These are phyloP conservation scores for Entrophospora sp. DNA, from an alignment of 192 early-diverging fungal species.

Conservation along the genomic window DNA sequence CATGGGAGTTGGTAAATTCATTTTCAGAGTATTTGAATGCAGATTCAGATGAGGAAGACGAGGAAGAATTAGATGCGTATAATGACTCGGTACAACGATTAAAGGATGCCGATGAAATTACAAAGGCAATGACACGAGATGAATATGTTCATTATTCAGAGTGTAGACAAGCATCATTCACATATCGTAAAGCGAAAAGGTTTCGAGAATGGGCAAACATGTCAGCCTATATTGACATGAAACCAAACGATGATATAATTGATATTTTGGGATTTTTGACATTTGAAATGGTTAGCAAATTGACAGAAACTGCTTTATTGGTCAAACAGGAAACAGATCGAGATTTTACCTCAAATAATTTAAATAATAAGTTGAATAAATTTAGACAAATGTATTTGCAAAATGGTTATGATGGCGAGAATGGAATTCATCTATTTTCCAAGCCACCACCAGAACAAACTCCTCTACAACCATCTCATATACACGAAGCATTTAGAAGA, in stretches of 20 bases:
- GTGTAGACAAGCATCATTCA: slow-evolving; percentile 96
- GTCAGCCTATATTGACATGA: slow-evolving; percentile 78
- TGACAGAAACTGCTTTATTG: slow-evolving; percentile 83
- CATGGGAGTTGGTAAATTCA: slow-evolving; percentile 83
- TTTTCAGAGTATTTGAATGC: slow-evolving; percentile 71
- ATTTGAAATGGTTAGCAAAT: slow-evolving; percentile 85
- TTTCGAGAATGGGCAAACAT: slow-evolving; percentile 96
- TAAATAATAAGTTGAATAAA: slow-evolving; percentile 20
- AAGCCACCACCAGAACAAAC: slow-evolving; percentile 69
- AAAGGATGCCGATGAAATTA: slow-evolving; percentile 85
- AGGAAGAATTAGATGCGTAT: slow-evolving; percentile 86
- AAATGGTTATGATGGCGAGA: slow-evolving; percentile 16
- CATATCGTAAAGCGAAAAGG: slow-evolving; percentile 84
- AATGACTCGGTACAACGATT: slow-evolving; percentile 81
- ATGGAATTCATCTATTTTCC: slow-evolving; percentile 57
- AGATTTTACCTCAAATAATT: slow-evolving; percentile 23
- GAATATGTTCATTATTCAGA: slow-evolving; percentile 99
- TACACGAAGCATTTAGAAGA: slow-evolving; percentile 88
- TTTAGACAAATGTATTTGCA: too few relatives aligned
- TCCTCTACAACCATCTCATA: slow-evolving; percentile 75
- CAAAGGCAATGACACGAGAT: slow-evolving; percentile 91
- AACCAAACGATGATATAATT: slow-evolving; percentile 88
- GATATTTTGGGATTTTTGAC: slow-evolving; percentile 95
- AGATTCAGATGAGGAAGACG: slow-evolving; percentile 75
- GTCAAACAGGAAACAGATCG: slow-evolving; percentile 60